A percentile compares a stretch with the other conserved stretches of the same genome.
Evolutionary conservation across 1,139 yeast genomes (phyloP).

Genomic region (Geotrichum fermentans): DNA sequence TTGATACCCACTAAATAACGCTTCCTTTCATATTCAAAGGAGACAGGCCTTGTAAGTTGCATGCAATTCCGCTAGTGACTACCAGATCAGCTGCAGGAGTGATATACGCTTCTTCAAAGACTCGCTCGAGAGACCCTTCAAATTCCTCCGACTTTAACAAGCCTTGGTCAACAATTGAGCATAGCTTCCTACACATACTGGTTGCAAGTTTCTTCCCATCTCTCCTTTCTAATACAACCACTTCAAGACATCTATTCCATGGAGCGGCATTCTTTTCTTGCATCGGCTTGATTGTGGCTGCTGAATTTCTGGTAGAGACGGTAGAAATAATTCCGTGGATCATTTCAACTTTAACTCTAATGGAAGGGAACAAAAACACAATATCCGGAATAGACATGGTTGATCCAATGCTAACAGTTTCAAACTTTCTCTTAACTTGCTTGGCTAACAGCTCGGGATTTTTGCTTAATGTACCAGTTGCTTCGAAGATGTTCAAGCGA

Average conservation of each 20-base stretch:
- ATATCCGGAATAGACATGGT: constrained; percentile 14
- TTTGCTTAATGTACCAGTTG: constrained; percentile 22
- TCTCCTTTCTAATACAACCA: constrained; percentile 13
- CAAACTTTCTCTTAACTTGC: constrained; percentile 16
- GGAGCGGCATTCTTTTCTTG: neutral
- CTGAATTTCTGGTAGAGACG: neutral
- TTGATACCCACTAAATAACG: constrained; percentile 11
- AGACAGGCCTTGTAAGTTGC: constrained; percentile 17
- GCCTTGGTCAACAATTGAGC: constrained; percentile 13
- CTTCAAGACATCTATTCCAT: constrained; percentile 9
- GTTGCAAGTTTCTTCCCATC: constrained; percentile 13
- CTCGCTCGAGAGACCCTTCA: constrained; percentile 11
- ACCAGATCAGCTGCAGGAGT: constrained; percentile 12
- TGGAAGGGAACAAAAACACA: constrained; percentile 12
- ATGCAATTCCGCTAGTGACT: constrained; percentile 15
- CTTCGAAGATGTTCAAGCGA: constrained; percentile 27
- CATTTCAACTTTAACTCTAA: constrained; percentile 5
- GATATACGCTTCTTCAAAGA: constrained; percentile 15
- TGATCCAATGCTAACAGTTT: constrained; percentile 11
- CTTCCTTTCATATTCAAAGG: constrained; percentile 16
- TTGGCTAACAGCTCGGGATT: constrained; percentile 20
- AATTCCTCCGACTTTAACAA: constrained; percentile 9
- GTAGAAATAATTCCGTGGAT: constrained; percentile 8
- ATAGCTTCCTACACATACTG: constrained; percentile 11
- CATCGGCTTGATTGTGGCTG: neutral